Evolutionary conservation across 1,284 basidiomycete species (phyloP).

Genomic region (Boletellus deceptivus): DNA sequence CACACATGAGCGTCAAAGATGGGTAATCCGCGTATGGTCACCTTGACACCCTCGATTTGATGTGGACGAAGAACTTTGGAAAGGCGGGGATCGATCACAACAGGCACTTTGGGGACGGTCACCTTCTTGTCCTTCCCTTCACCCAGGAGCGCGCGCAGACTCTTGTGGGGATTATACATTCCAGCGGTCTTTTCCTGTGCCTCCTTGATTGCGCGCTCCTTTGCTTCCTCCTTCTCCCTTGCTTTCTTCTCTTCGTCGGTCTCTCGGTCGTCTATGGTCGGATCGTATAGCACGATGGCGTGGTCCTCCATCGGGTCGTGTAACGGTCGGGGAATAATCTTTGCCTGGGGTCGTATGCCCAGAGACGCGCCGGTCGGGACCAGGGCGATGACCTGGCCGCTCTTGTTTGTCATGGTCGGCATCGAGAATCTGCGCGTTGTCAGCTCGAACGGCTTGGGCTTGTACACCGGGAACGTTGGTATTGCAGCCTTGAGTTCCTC

Average conservation of each 20-base stretch:
- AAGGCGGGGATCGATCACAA: constrained; percentile 92
- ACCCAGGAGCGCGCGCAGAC: constrained; percentile 81
- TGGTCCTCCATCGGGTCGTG: constrained; percentile 98
- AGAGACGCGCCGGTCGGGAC: constrained; percentile 74
- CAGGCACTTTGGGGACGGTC: constrained; percentile 81
- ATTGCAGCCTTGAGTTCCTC: constrained; percentile 59
- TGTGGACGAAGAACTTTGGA: constrained; percentile 91
- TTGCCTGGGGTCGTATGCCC: constrained; percentile 82
- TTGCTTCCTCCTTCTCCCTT: constrained; percentile 68
- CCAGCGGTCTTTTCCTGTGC: constrained; percentile 65
- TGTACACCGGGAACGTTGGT: constrained; percentile 81
- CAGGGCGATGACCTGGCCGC: constrained; percentile 69
- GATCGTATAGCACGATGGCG: constrained; percentile 96
- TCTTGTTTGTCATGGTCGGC: constrained; percentile 82
- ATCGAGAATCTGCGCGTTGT: constrained; percentile 75
- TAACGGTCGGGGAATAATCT: constrained; percentile 85
- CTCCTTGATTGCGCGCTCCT: constrained; percentile 61
- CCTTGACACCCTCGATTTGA: constrained; percentile 98
- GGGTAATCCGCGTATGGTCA: constrained; percentile 33
- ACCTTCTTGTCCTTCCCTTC: constrained; percentile 69
- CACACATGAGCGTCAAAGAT: constrained; percentile 11
- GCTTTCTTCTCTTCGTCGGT: constrained; percentile 79
- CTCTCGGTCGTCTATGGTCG: constrained; percentile 90
- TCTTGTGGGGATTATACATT: constrained; percentile 90
- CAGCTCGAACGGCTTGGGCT: constrained; percentile 75